Percentiles rank a stretch among this genome's conserved stretches.
Conservation (phyloP, 768 basidiomycete species). For the Boletus reticuloceps region DNA sequence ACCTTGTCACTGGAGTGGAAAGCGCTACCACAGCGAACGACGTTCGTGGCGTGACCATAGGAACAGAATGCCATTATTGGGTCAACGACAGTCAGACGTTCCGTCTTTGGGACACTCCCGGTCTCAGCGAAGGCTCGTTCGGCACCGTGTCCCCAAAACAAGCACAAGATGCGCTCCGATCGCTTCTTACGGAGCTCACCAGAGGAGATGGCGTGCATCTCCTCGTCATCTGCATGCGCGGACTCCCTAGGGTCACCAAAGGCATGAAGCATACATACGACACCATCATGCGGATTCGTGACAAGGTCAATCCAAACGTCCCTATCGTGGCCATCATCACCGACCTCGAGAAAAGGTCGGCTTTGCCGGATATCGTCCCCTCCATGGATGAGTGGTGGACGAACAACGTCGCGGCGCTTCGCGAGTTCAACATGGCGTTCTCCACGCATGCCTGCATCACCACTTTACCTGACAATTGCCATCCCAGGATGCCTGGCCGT, state of each 20-base stretch:
- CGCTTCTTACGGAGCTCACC: conserved; percentile 22
- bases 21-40: conserved; percentile 21
- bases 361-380: conserved; percentile 8
- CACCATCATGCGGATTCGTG: conserved; percentile 18
- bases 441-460: conserved; percentile 25
- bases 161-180: conserved; percentile 24
- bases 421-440: conserved; percentile 32
- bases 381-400: conserved; percentile 42
- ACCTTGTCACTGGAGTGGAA: conserved; percentile 25
- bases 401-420: conserved; percentile 28
- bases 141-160: conserved; percentile 22
- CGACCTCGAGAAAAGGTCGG: conserved; percentile 32
- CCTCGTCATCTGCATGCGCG: conserved; percentile 27
- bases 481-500: conserved; percentile 21
- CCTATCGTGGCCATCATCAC: conserved; percentile 29
- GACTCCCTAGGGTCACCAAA: conserved; percentile 22
- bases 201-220: conserved; percentile 24
- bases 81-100: conserved; percentile 15
- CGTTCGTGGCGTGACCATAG: conserved; percentile 22
- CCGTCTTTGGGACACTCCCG: conserved; percentile 32
- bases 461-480: conserved; percentile 18
- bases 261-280: conserved; percentile 30
- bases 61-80: conserved; percentile 18
- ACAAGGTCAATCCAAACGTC: conserved; percentile 13
- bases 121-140: conserved; percentile 28